Evolutionary conservation across 2,329 filamentous ascomycete genomes (phyloP).

Genomic region (Tolypocladium tundrense): DNA sequence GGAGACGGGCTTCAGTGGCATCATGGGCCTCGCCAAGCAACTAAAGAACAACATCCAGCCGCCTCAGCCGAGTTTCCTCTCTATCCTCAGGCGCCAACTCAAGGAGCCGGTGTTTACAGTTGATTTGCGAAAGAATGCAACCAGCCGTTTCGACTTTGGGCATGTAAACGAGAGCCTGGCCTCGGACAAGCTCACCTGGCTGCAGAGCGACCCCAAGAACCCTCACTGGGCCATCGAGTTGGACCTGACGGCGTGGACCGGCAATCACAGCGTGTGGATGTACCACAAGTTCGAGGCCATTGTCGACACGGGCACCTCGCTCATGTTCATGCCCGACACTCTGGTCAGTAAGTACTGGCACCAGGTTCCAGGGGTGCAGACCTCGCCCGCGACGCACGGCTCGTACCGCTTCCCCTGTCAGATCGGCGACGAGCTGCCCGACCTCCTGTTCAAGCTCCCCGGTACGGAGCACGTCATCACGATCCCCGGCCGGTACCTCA

Average conservation of each 20-base stretch:
- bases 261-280: constrained; percentile 39
- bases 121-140: constrained; percentile 36
- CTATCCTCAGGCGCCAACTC: constrained; percentile 30
- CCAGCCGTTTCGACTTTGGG: constrained; percentile 42
- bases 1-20: constrained; percentile 33
- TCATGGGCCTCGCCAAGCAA: constrained; percentile 41
- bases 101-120: constrained; percentile 34
- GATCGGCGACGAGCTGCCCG: constrained; percentile 41
- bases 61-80: constrained; percentile 31
- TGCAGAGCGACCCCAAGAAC: constrained; percentile 19
- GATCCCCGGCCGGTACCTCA: constrained; percentile 44
- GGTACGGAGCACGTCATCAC: constrained; percentile 37
- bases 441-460: constrained; percentile 44
- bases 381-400: constrained; percentile 40
- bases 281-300: constrained; percentile 42
- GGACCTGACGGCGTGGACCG: constrained; percentile 29
- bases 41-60: constrained; percentile 33
- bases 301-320: constrained; percentile 58
- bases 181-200: constrained; percentile 31
- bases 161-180: constrained; percentile 30
- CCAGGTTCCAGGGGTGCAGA: constrained; percentile 34
- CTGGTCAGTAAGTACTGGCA: constrained; percentile 52
- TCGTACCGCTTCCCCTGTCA: constrained; percentile 50
- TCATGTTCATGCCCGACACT: constrained; percentile 48
- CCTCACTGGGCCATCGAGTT: constrained; percentile 37